phyloP scores from a whole-genome alignment of 345 rosid species.

The Fremontodendron californicum region DNA sequence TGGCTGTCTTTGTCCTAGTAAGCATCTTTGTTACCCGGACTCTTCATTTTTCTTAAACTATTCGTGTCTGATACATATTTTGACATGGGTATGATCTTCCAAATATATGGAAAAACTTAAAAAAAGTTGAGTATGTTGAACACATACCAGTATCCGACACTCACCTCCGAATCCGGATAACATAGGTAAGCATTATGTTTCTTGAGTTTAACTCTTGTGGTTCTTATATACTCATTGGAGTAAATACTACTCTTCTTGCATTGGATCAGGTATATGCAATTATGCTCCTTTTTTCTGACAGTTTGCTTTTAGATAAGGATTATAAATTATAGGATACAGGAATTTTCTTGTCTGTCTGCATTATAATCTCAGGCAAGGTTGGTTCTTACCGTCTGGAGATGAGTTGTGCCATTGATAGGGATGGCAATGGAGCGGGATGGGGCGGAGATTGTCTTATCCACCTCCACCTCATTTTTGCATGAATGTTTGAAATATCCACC shows the following conservation, averaged over 20 bases:
- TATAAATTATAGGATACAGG: not conserved
- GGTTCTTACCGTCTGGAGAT: not conserved
- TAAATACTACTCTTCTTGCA: not conserved
- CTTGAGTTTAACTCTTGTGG: not conserved
- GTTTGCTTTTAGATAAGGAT: not conserved
- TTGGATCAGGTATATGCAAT: not conserved
- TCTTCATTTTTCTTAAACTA: too few relatives aligned
- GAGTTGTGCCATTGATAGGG: not conserved
- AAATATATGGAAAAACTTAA: too few relatives aligned
- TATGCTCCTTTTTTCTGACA: not conserved
- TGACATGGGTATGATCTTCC: too few relatives aligned
- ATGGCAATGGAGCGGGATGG: too few relatives aligned
- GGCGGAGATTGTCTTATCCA: too few relatives aligned
- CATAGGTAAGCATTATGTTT: not conserved
- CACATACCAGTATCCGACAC: too few relatives aligned
- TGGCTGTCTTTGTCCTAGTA: not conserved
- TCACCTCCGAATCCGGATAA: too few relatives aligned
- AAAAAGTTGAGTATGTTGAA: too few relatives aligned
- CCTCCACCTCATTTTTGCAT: too few relatives aligned
- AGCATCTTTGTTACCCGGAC: too few relatives aligned
- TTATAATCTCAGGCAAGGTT: not conserved
- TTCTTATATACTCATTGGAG: not conserved
- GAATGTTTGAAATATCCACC: too few relatives aligned
- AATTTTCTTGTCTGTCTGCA: not conserved
- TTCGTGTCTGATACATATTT: too few relatives aligned